phyloP scores from a whole-genome alignment of 305 asterid genomes.

The Coffea humblotiana region DNA sequence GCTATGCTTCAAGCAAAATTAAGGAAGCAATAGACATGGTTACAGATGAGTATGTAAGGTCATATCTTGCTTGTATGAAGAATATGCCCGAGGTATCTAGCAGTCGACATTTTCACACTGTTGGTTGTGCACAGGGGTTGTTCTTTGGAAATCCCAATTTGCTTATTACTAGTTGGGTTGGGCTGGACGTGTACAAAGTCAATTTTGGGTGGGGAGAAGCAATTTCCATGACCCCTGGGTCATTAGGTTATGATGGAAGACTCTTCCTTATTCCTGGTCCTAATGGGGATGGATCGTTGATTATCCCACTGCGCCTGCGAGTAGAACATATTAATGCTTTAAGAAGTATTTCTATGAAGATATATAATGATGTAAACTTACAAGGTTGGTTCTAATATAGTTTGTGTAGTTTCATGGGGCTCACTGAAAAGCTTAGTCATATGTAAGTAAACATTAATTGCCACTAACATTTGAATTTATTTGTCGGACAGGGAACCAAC shows the following conservation, averaged over 20 bases:
- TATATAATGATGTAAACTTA: no score
- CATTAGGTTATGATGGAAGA: constrained; percentile 17
- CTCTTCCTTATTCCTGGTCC: constrained; percentile 6
- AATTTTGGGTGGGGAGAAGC: constrained; percentile 30
- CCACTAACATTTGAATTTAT: no score
- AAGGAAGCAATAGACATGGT: constrained; percentile 40
- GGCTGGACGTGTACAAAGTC: constrained; percentile 5
- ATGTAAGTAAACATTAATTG: no score
- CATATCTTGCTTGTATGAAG: constrained; percentile 14
- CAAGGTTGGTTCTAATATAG: no score
- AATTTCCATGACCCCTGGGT: constrained; percentile 13
- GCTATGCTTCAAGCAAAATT: constrained; percentile 39
- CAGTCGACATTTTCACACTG: constrained; percentile 14
- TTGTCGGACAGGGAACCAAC: no score
- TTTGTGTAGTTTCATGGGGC: no score
- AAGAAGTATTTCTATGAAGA: constrained; percentile 22
- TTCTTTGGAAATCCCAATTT: constrained; percentile 31
- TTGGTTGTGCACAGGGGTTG: constrained; percentile 17
- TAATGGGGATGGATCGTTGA: constrained; percentile 23
- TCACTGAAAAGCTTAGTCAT: no score
- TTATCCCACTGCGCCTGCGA: constrained; percentile 18
- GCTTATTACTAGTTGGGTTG: constrained; percentile 18
- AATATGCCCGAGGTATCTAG: constrained; percentile 1
- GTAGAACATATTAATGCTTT: constrained; percentile 23
- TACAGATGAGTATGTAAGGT: constrained; percentile 13